A percentile compares a stretch with the other conserved stretches of the same genome.
These are phyloP conservation scores for Brasilioporus rufonigricans DNA, from an alignment of 768 basidiomycete species.

Conservation along the genomic window DNA sequence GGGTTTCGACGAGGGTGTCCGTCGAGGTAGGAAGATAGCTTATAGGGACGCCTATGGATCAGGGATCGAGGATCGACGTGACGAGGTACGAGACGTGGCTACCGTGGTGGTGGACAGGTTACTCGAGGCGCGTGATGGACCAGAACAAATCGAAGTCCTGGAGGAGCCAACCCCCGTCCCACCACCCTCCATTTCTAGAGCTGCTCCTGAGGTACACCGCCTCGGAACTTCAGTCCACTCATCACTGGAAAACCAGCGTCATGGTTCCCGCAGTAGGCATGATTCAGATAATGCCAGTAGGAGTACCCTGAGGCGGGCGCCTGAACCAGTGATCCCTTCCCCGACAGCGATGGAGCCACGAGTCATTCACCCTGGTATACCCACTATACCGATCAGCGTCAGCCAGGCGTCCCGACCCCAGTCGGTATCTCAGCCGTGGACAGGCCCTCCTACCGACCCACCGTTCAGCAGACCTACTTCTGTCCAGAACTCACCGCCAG, in stretches of 20 bases:
- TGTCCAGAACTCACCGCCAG: constrained; percentile 19
- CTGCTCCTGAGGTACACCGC: constrained; percentile 28
- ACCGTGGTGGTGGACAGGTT: constrained; percentile 21
- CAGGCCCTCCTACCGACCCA: constrained; percentile 8
- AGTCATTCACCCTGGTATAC: constrained; percentile 5
- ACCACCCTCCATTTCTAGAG: constrained; percentile 11
- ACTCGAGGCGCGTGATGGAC: constrained; percentile 22
- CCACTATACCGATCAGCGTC: constrained; percentile 6
- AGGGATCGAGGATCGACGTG: constrained; percentile 11
- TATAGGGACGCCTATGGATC: constrained; percentile 25
- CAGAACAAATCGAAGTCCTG: constrained; percentile 22
- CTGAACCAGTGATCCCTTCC: constrained; percentile 11
- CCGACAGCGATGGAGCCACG: constrained; percentile 12
- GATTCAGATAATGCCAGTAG: constrained; percentile 15
- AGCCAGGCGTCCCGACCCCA: constrained; percentile 20
- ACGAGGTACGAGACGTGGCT: constrained; percentile 21
- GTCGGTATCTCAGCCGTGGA: constrained; percentile 19
- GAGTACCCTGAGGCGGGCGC: constrained; percentile 11
- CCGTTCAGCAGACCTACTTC: constrained; percentile 16
- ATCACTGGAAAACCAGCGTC: constrained; percentile 18
- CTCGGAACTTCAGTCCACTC: constrained; percentile 16
- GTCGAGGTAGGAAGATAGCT: constrained; percentile 32
- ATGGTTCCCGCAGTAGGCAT: constrained; percentile 19
- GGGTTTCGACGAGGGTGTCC: constrained; percentile 52
- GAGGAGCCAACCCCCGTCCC: constrained; percentile 14